Evolutionary conservation across 2,329 filamentous ascomycete species (phyloP).

Genomic region (Cercospora brassicicola): DNA sequence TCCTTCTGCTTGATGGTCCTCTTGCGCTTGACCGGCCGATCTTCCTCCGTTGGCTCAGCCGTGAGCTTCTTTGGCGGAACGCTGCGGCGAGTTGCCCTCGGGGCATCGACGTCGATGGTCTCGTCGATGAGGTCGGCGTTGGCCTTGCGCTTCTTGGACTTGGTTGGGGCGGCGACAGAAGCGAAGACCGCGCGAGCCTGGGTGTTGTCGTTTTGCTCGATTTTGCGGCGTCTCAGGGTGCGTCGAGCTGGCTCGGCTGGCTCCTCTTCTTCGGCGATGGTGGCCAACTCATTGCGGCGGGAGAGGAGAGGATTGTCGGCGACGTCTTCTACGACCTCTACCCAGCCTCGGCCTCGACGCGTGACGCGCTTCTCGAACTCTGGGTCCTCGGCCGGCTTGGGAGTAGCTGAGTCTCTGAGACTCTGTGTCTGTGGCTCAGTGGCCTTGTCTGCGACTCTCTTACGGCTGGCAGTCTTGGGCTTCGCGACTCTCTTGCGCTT

Average conservation of each 20-base stretch:
- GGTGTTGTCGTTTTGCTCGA: constrained; percentile 12
- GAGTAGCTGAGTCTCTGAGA: not conserved
- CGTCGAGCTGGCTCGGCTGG: not conserved
- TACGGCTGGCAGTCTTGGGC: not conserved
- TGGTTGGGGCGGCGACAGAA: not conserved
- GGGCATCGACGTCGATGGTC: constrained; percentile 7
- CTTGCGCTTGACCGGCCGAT: not conserved
- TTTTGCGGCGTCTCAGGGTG: constrained; percentile 4
- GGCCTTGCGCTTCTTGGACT: constrained; percentile 1
- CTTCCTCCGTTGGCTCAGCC: not conserved
- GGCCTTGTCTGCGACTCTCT: not conserved
- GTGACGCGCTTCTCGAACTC: constrained; percentile 21
- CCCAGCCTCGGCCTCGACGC: constrained; percentile 26
- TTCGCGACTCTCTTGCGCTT: not conserved
- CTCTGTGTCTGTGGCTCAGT: not conserved
- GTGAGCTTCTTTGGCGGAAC: not conserved
- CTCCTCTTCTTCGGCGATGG: not conserved
- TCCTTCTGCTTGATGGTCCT: not conserved
- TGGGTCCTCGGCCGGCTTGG: constrained; percentile 3
- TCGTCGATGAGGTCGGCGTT: constrained; percentile 2
- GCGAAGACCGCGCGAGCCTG: constrained; percentile 4
- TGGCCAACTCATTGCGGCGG: not conserved
- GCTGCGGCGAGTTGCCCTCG: not conserved
- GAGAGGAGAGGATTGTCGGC: not conserved
- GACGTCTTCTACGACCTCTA: constrained; percentile 16